phyloP scores from a whole-genome alignment of 441 rosid species.

The Croton setiger region DNA sequence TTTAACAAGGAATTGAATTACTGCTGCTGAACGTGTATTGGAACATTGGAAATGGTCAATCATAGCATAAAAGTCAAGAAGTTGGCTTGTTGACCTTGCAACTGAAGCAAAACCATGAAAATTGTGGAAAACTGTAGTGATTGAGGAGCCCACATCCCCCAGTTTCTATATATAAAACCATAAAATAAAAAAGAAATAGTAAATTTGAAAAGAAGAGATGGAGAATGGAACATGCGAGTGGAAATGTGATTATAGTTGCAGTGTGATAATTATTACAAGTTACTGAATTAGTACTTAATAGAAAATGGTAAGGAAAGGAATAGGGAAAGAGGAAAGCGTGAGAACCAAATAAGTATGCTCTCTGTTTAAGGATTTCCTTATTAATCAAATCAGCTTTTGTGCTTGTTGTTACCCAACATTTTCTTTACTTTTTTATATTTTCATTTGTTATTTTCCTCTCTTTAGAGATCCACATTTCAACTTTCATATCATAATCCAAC shows the following conservation, averaged over 20 bases:
- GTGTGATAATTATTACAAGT: conserved; percentile 6
- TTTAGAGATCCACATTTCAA: too few species aligned
- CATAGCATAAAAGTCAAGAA: conserved; percentile 4
- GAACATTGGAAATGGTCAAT: conserved; percentile 4
- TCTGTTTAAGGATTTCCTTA: conserved; percentile 26
- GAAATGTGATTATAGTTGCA: conserved; percentile 3
- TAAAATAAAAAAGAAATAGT: too few species aligned
- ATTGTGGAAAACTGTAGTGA: background rate
- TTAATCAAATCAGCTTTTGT: conserved; percentile 12
- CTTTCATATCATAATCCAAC: too few species aligned
- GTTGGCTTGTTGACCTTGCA: conserved; percentile 13
- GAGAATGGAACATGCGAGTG: too few species aligned
- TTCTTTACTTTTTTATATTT: too few species aligned
- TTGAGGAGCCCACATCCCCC: background rate
- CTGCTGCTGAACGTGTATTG: too few species aligned
- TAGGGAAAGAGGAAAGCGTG: background rate
- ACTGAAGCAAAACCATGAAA: conserved; percentile 3
- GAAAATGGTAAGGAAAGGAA: too few species aligned
- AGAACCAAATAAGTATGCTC: conserved; percentile 1
- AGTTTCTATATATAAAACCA: too few species aligned
- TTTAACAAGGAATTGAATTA: too few species aligned
- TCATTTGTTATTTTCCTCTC: too few species aligned
- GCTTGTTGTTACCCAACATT: conserved; percentile 24
- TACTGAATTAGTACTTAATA: too few species aligned
- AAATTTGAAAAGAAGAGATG: too few species aligned